Evolutionary conservation across 2,329 filamentous ascomycete species (phyloP).

Genomic region (Hyphodiscus sp.): DNA sequence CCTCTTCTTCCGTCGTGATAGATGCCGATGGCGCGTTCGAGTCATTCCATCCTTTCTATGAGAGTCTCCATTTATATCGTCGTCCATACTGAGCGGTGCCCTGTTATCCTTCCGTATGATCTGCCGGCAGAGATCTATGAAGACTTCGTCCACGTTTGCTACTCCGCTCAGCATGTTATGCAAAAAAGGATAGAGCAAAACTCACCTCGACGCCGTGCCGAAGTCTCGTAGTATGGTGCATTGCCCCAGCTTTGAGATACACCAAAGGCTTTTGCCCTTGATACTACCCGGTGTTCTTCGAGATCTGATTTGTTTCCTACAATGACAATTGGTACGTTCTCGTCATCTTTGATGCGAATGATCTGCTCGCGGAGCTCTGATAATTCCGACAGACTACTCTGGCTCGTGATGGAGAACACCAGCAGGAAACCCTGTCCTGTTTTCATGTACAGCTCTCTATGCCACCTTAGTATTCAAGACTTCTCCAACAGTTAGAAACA

Average conservation of each 20-base stretch:
- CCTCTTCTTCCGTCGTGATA: background rate
- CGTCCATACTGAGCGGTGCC: conserved; percentile 10
- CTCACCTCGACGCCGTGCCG: conserved; percentile 50
- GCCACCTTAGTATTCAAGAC: background rate
- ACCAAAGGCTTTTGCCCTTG: conserved; percentile 57
- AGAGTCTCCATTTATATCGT: conserved; percentile 4
- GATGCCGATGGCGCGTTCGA: background rate
- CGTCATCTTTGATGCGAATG: conserved; percentile 65
- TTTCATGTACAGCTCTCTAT: conserved; percentile 66
- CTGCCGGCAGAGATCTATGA: conserved; percentile 60
- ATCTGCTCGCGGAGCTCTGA: conserved; percentile 67
- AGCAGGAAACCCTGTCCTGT: conserved; percentile 69
- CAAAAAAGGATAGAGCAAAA: background rate
- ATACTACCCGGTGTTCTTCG: conserved; percentile 63
- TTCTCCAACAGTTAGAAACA: conserved; percentile 4
- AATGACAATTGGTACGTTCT: conserved; percentile 63
- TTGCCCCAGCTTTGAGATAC: conserved; percentile 65
- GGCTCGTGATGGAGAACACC: conserved; percentile 68
- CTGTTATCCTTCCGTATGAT: conserved; percentile 54
- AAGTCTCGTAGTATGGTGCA: conserved; percentile 69
- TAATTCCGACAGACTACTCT: conserved; percentile 63
- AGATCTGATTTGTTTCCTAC: conserved; percentile 71
- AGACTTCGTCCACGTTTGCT: conserved; percentile 64
- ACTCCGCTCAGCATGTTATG: background rate
- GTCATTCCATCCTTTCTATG: background rate